Evolutionary conservation across 805 yeast genomes (phyloP).

Genomic region (Lachancea sp.): DNA sequence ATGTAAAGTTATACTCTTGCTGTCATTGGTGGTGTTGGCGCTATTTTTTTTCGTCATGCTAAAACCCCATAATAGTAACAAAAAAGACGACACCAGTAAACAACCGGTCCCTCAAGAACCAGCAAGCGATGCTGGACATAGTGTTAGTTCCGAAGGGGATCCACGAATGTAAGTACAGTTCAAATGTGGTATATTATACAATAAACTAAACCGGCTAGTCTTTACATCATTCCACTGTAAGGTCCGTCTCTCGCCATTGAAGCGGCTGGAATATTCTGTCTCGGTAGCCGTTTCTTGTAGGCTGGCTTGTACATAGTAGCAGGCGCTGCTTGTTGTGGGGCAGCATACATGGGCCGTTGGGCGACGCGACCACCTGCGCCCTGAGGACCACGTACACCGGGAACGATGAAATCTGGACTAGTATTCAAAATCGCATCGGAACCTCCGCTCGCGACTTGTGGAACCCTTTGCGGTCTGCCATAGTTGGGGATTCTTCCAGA

Average conservation of each 20-base stretch:
- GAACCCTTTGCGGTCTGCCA: background rate
- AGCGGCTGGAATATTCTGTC: slow-evolving; percentile 21
- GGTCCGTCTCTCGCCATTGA: slow-evolving; percentile 36
- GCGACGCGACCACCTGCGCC: slow-evolving; percentile 17
- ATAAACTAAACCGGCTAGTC: slow-evolving; percentile 7
- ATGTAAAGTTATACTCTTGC: slow-evolving; percentile 76
- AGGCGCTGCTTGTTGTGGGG: slow-evolving; percentile 8
- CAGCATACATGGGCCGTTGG: slow-evolving; percentile 10
- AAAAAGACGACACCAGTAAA: slow-evolving; percentile 3
- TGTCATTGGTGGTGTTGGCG: slow-evolving; percentile 64
- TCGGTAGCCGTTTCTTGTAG: slow-evolving; percentile 33
- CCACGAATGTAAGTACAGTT: background rate
- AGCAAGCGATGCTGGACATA: slow-evolving; percentile 4
- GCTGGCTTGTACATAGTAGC: slow-evolving; percentile 34
- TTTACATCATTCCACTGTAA: slow-evolving; percentile 26
- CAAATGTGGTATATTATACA: background rate
- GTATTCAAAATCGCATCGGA: slow-evolving; percentile 38
- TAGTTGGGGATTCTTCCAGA: slow-evolving; percentile 9
- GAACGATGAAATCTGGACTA: slow-evolving; percentile 41
- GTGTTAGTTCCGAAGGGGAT: background rate
- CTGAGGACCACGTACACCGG: slow-evolving; percentile 28
- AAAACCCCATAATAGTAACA: slow-evolving; percentile 45
- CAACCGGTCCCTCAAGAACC: background rate
- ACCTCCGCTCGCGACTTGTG: slow-evolving; percentile 19
- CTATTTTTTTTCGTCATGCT: slow-evolving; percentile 63